Evolutionary conservation across 805 yeast species (phyloP).

Genomic region (Ogataea thermomethanolica): DNA sequence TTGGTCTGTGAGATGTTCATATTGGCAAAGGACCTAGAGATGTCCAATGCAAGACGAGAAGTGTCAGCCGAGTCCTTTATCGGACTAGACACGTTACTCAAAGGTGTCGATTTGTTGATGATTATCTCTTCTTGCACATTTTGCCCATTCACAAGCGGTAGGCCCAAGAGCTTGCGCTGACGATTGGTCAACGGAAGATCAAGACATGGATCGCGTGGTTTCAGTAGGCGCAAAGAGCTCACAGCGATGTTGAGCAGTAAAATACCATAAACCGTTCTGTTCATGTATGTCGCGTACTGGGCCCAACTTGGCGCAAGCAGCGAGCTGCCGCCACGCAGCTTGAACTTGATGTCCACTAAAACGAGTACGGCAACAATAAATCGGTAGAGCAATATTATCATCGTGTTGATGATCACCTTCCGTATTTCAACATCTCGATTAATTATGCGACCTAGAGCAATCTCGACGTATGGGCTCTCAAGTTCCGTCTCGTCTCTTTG

Average conservation of each 20-base stretch:
- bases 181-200: conserved; percentile 47
- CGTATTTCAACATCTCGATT: conserved; percentile 39
- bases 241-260: conserved; percentile 30
- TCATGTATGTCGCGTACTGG: conserved; percentile 13
- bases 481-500: conserved; percentile 10
- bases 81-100: not conserved
- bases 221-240: conserved; percentile 31
- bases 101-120: not conserved
- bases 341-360: conserved; percentile 18
- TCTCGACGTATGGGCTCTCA: conserved; percentile 40
- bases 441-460: conserved; percentile 44
- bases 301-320: not conserved
- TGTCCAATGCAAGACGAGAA: conserved; percentile 24
- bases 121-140: conserved; percentile 8
- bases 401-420: conserved; percentile 29
- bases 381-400: conserved; percentile 31
- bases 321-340: conserved; percentile 3
- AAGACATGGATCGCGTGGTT: conserved; percentile 46
- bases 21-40: conserved; percentile 29
- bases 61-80: conserved; percentile 15
- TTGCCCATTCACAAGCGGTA: conserved; percentile 21
- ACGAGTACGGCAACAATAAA: conserved; percentile 26
- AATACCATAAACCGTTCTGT: conserved; percentile 23
- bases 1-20: conserved; percentile 21
- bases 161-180: conserved; percentile 47